Base-by-base conservation (phyloP, 208 protist genomes). In the Leishmania lainsoni region DNA sequence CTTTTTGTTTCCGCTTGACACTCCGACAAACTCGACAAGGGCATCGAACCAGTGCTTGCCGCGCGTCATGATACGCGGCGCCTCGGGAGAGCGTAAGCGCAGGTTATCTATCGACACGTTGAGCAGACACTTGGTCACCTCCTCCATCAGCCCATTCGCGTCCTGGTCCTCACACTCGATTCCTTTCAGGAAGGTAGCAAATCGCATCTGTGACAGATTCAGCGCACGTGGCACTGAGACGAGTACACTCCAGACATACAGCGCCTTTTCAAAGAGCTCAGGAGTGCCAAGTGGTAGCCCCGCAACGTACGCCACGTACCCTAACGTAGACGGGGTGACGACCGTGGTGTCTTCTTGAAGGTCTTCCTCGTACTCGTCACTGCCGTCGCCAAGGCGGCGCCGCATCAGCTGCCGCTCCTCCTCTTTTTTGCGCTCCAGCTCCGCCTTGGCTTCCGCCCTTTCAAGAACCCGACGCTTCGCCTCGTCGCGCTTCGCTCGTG, bases 111-210 rank as follows among this genome's bases (percentile, higher is more conserved):
- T 87, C 5, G 75, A 78, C 26, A 95, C 85, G 17, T 92, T 88
- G 5, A 96, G 65, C 69, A 96, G 70, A 48, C 89, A 90, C 42
- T 68, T 79, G 16, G 85, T 89, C 78, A 96, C 79, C 80, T 97
- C 94, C 77, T 95, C 92, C 90, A 97, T 97, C 35, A 97, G 84
- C 0, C 91, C 91, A 77, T 97, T 96, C 14, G 76, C 85, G 61
- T 86, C 83, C 76, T 94, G 83, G 29, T 94, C 89, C 58, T 94
- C 86, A 59, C 88, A 85, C 17, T 86, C 35, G 42, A 98, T 70
- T 14, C 89, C 90, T 68, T 91, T 93, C 14, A 95, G 32, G 86
- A 98, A 98, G 12, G 90, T 80, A 29, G 68, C 76, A 75, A 98
- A 96, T 39, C 87, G 85, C 92, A 96, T 96, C 79, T 94, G 92